Base-by-base conservation (phyloP, 495 filamentous ascomycete species). In the Lasiosphaeria miniovina region DNA sequence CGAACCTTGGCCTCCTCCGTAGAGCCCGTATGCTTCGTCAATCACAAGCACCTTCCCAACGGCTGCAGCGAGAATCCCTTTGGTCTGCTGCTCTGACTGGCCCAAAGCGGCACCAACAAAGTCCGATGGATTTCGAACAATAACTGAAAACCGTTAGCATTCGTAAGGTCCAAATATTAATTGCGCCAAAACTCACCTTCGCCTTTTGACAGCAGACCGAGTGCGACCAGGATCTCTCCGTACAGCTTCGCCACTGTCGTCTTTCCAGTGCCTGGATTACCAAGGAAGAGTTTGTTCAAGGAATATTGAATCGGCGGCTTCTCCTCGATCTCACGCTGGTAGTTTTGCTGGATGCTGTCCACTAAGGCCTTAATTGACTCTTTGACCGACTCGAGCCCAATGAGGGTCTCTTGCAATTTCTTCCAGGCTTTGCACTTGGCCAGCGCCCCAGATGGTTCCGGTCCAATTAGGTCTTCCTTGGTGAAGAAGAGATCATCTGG, bases 181-280 rank as follows among this genome's bases (percentile, higher is more conserved):
- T 12, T 8, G 43, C 12, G 0, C 24, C 24, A 24, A 24, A 24
- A 58, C 74, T 63, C 68, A 86, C 84, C 83, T 80, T 88, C 83
- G 1, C 85, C 84, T 52, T 83, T 87, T 3, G 75, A 81, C 4
- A 90, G 68, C 38, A 85, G 52, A 0, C 86, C 86, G 12, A 89
- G 65, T 54, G 86, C 78, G 0, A 78, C 84, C 5, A 90, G 68
- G 11, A 89, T 85, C 61, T 82, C 73, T 0, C 86, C 87, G 63
- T 88, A 93, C 3, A 92, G 67, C 68, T 89, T 89, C 0, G 87
- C 90, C 0, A 93, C 86, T 0, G 87, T 82, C 0, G 89, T 92
- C 64, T 92, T 93, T 0, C 90, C 89, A 0, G 88, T 91, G 2
- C 88, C 89, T 1, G 88, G 89, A 38, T 76, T 79, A 1, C 88